Evolutionary conservation across 2,329 filamentous ascomycete genomes (phyloP).

Genomic region (Colletotrichum gigasporum): DNA sequence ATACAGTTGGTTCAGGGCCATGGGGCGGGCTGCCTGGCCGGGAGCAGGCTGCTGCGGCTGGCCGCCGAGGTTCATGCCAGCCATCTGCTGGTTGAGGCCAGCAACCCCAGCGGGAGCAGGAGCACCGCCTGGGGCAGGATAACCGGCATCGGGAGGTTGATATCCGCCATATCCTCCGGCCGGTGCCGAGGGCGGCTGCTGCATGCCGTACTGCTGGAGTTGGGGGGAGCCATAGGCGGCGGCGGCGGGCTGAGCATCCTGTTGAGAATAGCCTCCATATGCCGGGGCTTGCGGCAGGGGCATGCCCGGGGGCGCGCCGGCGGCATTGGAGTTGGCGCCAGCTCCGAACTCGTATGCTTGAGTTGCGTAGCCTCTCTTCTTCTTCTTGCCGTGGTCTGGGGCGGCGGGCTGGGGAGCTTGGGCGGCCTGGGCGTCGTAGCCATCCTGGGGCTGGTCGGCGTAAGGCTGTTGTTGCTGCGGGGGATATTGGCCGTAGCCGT

Average conservation of each 20-base stretch:
- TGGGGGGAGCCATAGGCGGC: conserved; percentile 54
- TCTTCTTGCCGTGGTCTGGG: conserved; percentile 72
- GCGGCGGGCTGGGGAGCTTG: conserved; percentile 41
- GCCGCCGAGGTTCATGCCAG: conserved; percentile 81
- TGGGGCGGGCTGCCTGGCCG: conserved; percentile 49
- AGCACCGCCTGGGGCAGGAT: conserved; percentile 62
- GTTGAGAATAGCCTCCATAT: conserved; percentile 70
- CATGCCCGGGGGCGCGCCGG: conserved; percentile 55
- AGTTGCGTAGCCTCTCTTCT: conserved; percentile 94
- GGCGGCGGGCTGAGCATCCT: conserved; percentile 51
- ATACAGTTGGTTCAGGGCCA: conserved; percentile 85
- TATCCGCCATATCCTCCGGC: conserved; percentile 67
- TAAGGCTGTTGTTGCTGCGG: conserved; percentile 52
- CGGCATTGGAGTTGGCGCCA: conserved; percentile 77
- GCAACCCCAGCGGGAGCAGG: conserved; percentile 62
- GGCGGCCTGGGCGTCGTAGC: conserved; percentile 48
- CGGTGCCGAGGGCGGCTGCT: conserved; percentile 48
- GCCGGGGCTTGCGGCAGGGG: conserved; percentile 54
- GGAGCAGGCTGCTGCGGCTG: conserved; percentile 59
- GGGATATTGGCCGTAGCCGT: conserved; percentile 63
- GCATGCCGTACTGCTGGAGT: conserved; percentile 50
- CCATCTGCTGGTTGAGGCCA: conserved; percentile 85
- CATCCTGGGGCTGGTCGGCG: conserved; percentile 46
- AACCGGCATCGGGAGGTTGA: conserved; percentile 74
- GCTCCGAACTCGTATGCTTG: conserved; percentile 93